phyloP scores from a whole-genome alignment of 23 red algal genomes.

The Gracilaria domingensis region DNA sequence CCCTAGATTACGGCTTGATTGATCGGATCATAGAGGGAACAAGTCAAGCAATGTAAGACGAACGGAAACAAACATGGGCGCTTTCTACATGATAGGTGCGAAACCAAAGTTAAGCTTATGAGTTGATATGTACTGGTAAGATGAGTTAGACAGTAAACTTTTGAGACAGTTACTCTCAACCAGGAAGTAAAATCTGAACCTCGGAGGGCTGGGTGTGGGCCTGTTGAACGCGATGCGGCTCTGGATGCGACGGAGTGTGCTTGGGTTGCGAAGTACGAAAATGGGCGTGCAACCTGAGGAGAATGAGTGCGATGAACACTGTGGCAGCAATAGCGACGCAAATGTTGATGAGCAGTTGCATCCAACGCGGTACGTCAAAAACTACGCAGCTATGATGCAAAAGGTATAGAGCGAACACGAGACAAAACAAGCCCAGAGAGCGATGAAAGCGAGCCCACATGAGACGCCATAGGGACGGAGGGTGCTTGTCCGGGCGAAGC shows the following conservation, averaged over 20 bases:
- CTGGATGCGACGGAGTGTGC: not conserved
- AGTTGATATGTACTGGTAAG: slow-evolving; percentile 18
- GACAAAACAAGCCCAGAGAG: not conserved
- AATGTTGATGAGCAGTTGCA: slow-evolving; percentile 6
- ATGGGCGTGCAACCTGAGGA: slow-evolving; percentile 2
- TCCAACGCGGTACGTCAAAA: slow-evolving; percentile 16
- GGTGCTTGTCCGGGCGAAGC: slow-evolving; percentile 21
- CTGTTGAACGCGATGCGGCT: not conserved
- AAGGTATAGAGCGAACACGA: slow-evolving; percentile 34
- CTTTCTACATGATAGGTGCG: not conserved
- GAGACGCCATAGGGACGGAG: not conserved
- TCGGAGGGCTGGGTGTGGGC: not conserved
- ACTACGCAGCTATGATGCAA: slow-evolving; percentile 54
- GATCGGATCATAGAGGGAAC: slow-evolving; percentile 98
- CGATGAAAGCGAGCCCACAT: slow-evolving; percentile 50
- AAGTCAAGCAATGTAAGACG: slow-evolving; percentile 72
- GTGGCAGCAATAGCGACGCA: not conserved
- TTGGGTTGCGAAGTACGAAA: not conserved
- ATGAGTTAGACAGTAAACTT: not conserved
- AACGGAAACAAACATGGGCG: not conserved
- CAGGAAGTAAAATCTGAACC: slow-evolving; percentile 32
- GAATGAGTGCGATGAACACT: not conserved
- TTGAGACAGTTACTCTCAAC: not conserved
- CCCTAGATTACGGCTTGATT: slow-evolving; percentile 95
- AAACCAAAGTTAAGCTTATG: not conserved